A percentile compares a stretch with the other conserved stretches of the same genome.
Evolutionary conservation across 768 basidiomycete genomes (phyloP).

Genomic region (Multifurca ochricompacta): DNA sequence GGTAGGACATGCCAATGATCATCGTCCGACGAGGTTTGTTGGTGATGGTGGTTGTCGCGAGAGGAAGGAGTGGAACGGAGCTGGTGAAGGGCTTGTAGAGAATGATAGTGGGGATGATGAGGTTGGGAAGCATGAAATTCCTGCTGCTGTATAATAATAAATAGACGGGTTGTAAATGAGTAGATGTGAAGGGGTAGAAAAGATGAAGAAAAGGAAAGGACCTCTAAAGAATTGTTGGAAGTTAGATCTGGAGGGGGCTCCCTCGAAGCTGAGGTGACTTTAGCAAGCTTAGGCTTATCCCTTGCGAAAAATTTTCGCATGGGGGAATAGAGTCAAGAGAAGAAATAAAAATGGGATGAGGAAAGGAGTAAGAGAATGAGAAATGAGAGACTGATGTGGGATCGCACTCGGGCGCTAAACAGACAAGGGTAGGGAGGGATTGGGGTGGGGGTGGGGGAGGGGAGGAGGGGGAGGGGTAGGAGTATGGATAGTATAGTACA

Average conservation of each 20-base stretch:
- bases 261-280: slow-evolving; percentile 25
- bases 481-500: no score
- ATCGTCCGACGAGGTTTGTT: slow-evolving; percentile 29
- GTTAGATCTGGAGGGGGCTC: slow-evolving; percentile 27
- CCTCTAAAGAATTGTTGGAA: slow-evolving; percentile 25
- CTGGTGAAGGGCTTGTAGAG: slow-evolving; percentile 10
- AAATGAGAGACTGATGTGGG: slow-evolving; percentile 6
- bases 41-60: slow-evolving; percentile 25
- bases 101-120: not conserved
- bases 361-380: not conserved
- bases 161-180: not conserved
- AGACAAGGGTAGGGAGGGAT: no score
- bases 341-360: not conserved
- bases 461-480: no score
- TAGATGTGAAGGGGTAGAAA: not conserved
- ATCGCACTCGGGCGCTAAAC: slow-evolving; percentile 4
- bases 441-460: no score
- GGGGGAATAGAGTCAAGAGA: not conserved
- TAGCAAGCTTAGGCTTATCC: slow-evolving; percentile 38
- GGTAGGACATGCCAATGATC: slow-evolving; percentile 40
- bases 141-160: not conserved
- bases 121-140: slow-evolving; percentile 13
- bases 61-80: slow-evolving; percentile 9
- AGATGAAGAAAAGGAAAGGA: slow-evolving; percentile 11
- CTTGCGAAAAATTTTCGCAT: slow-evolving; percentile 60